phyloP scores from a whole-genome alignment of 2,329 filamentous ascomycete species.

The Aureobasidium lini region DNA sequence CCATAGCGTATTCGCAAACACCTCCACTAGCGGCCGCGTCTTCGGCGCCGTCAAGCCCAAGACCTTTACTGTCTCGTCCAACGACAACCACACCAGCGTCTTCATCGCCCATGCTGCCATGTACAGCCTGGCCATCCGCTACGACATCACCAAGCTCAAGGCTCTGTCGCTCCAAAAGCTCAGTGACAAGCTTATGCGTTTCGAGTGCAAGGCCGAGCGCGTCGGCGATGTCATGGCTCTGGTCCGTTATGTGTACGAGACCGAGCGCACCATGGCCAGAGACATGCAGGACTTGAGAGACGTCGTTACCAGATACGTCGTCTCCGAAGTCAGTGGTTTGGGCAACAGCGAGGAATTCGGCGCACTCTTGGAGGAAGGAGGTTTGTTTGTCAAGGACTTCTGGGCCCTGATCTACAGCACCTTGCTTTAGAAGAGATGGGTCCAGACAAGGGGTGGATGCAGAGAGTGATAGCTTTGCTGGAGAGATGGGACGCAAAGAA shows the following conservation, averaged over 20 bases:
- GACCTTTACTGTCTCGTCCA: neutral
- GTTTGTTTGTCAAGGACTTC: neutral
- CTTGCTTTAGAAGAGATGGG: neutral
- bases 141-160: neutral
- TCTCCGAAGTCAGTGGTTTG: neutral
- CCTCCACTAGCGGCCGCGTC: neutral
- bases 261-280: neutral
- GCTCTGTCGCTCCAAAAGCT: neutral
- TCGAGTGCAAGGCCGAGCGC: neutral
- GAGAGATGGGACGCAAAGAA: neutral
- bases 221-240: neutral
- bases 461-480: too few species aligned
- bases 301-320: neutral
- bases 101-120: constrained; percentile 9
- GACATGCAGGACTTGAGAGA: neutral
- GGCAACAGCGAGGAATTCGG: neutral
- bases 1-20: neutral
- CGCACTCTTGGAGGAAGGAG: neutral
- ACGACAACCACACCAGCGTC: constrained; percentile 8
- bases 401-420: neutral
- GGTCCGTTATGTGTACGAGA: neutral
- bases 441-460: too few species aligned
- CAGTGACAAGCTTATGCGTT: neutral
- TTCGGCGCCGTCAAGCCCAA: neutral
- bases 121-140: neutral